Evolutionary conservation across 306 rosid genomes (phyloP).

Genomic region (Notholithocarpus densiflorus): DNA sequence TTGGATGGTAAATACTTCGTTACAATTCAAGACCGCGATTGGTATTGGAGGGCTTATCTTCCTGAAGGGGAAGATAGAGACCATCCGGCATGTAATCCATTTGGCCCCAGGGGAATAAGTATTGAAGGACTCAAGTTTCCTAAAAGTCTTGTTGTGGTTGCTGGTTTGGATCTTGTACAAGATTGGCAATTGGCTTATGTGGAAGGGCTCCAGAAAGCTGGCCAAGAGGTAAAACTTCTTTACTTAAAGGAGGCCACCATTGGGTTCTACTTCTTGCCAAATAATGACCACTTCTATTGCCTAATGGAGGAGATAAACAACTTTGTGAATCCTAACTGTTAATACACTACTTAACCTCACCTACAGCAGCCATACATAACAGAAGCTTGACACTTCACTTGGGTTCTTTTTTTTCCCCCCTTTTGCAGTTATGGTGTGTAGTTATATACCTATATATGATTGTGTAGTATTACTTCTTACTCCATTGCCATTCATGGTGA

Average conservation of each 20-base stretch:
- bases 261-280: slow-evolving; percentile 94
- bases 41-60: slow-evolving; percentile 93
- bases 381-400: slow-evolving; percentile 53
- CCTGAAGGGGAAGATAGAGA: slow-evolving; percentile 87
- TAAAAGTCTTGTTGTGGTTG: slow-evolving; percentile 79
- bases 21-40: slow-evolving; percentile 73
- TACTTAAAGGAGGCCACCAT: slow-evolving; percentile 73
- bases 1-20: slow-evolving; percentile 87
- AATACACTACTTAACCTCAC: slow-evolving; percentile 56
- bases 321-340: slow-evolving; percentile 61
- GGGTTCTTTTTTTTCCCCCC: slow-evolving; percentile 28
- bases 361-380: slow-evolving; percentile 58
- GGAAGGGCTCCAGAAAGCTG: slow-evolving; percentile 55
- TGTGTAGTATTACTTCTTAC: slow-evolving; percentile 50
- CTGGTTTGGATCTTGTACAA: slow-evolving; percentile 86
- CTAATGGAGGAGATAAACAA: slow-evolving; percentile 71
- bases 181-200: slow-evolving; percentile 89
- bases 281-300: slow-evolving; percentile 66
- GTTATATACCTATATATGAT: slow-evolving; percentile 33
- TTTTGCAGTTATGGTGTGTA: slow-evolving; percentile 54
- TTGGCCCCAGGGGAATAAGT: slow-evolving; percentile 63
- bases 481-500: slow-evolving; percentile 39
- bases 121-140: slow-evolving; percentile 61
- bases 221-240: slow-evolving; percentile 62
- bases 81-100: slow-evolving; percentile 77